phyloP scores from a whole-genome alignment of 2,329 filamentous ascomycete genomes.

The Rhynchosporium agropyri region DNA sequence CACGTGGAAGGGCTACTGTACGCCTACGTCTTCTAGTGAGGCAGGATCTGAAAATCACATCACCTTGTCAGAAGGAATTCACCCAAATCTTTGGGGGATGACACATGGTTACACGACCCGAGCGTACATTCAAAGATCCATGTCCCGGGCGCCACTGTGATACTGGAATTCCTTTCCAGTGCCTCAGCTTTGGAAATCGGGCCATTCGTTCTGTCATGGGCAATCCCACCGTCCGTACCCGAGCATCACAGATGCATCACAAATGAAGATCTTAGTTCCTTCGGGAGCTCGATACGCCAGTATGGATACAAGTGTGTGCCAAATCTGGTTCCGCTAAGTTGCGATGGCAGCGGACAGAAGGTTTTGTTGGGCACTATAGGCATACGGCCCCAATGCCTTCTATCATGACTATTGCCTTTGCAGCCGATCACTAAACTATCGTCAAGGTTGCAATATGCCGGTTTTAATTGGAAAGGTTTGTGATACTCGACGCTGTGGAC shows the following conservation, averaged over 20 bases:
- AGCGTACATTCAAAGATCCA: not conserved
- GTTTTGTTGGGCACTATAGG: not conserved
- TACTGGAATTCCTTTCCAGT: constrained; percentile 1
- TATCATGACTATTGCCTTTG: not conserved
- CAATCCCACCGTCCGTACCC: too few relatives aligned
- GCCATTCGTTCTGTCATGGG: not conserved
- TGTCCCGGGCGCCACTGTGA: not conserved
- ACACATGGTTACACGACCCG: constrained; percentile 1
- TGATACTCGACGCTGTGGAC: not conserved
- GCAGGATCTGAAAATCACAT: not conserved
- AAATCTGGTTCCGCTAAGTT: too few relatives aligned
- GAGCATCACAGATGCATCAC: not conserved
- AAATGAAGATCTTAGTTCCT: not conserved
- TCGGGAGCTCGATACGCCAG: not conserved
- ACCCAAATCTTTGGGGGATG: not conserved
- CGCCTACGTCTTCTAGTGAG: not conserved
- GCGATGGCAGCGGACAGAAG: too few relatives aligned
- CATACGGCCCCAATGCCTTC: not conserved
- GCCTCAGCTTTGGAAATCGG: not conserved
- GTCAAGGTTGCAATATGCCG: not conserved
- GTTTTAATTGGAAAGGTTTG: not conserved
- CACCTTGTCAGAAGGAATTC: not conserved
- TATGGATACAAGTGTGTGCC: too few relatives aligned
- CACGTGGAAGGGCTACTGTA: not conserved
- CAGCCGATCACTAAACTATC: not conserved